These are phyloP conservation scores for Fraxinus latifolia DNA, from an alignment of 305 asterid genomes.

Conservation along the genomic window DNA sequence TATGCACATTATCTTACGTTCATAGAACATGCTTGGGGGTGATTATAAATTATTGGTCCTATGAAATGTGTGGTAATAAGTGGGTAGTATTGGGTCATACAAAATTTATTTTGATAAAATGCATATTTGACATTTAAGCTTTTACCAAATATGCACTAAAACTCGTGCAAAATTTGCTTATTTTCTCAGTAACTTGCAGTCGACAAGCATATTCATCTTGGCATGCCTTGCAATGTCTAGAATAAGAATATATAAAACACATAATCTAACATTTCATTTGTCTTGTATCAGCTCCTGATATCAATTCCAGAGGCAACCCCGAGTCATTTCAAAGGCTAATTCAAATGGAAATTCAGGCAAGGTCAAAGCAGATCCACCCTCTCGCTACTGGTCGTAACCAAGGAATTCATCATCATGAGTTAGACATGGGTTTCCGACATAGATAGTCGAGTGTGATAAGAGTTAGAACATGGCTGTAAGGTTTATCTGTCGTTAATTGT, in stretches of 20 bases:
- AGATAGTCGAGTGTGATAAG: constrained; percentile 33
- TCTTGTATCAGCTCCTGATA: constrained; percentile 26
- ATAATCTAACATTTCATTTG: not conserved
- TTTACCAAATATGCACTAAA: not conserved
- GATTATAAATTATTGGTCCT: not conserved
- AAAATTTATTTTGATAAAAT: not conserved
- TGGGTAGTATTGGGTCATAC: not conserved
- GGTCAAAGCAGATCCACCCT: constrained; percentile 60
- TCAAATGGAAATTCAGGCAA: constrained; percentile 73
- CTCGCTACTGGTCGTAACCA: constrained; percentile 45
- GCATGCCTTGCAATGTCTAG: not conserved
- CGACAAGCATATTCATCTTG: not conserved
- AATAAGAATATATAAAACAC: not conserved
- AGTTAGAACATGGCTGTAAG: constrained; percentile 14
- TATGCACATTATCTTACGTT: not conserved
- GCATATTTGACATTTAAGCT: not conserved
- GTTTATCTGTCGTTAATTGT: not conserved
- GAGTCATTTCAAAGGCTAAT: constrained; percentile 78
- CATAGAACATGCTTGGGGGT: not conserved
- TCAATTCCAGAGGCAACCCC: constrained; percentile 42
- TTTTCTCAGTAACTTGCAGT: not conserved
- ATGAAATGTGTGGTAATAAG: not conserved
- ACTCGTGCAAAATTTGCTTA: not conserved
- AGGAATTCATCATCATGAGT: constrained; percentile 61
- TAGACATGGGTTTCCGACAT: constrained; percentile 61